Evolutionary conservation across 2,329 filamentous ascomycete species (phyloP).

Genomic region (Hymenoscyphus scutula): DNA sequence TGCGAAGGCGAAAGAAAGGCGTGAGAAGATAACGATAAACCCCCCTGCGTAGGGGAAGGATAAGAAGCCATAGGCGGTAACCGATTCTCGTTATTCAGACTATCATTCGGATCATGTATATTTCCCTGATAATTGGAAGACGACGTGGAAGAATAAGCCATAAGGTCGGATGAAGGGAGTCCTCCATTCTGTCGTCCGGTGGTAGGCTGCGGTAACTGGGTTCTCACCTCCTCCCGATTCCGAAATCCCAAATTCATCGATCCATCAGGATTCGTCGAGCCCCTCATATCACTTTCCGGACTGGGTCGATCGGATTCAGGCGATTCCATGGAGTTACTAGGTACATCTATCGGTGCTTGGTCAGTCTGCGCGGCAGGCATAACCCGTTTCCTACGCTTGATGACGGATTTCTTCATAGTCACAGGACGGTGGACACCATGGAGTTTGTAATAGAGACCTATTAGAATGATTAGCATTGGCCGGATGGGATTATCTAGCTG

Average conservation of each 20-base stretch:
- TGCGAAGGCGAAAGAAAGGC: conserved; percentile 58
- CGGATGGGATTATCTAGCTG: background rate
- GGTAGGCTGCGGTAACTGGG: conserved; percentile 33
- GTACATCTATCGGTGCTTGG: conserved; percentile 47
- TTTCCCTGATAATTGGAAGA: conserved; percentile 21
- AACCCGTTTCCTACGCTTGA: conserved; percentile 92
- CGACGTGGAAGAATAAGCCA: conserved; percentile 44
- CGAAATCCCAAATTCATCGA: conserved; percentile 62
- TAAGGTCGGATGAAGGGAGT: conserved; percentile 44
- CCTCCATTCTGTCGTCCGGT: conserved; percentile 26
- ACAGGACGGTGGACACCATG: conserved; percentile 91
- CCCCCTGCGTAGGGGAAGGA: conserved; percentile 45
- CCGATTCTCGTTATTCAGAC: conserved; percentile 55
- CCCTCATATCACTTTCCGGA: conserved; percentile 38
- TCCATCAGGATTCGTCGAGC: conserved; percentile 60
- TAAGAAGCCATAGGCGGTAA: conserved; percentile 48
- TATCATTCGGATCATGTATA: conserved; percentile 37
- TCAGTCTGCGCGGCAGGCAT: conserved; percentile 66
- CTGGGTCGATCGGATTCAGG: conserved; percentile 36
- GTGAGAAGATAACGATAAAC: conserved; percentile 58
- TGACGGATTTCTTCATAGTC: conserved; percentile 98
- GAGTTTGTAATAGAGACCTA: conserved; percentile 89
- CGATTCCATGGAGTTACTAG: conserved; percentile 35
- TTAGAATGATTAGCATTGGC: conserved; percentile 17
- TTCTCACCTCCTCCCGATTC: conserved; percentile 41